Conservation (phyloP, 106 monocot genomes). For the Cymbidium sinense region DNA sequence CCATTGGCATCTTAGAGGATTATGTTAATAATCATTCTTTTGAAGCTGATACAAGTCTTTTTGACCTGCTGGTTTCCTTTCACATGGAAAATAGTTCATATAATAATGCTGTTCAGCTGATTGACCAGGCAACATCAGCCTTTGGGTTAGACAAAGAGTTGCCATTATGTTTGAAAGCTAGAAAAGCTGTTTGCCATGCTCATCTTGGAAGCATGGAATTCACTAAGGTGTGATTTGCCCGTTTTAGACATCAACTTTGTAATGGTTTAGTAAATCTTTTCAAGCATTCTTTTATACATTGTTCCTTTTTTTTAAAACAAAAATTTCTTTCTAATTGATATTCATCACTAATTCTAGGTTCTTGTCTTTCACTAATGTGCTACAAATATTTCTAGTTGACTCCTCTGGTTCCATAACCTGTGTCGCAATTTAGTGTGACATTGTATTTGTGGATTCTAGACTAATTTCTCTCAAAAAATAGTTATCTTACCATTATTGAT, state of each 20-base stretch:
- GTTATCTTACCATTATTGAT: background rate
- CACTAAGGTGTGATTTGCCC: constrained; percentile 47
- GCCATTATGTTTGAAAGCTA: constrained; percentile 39
- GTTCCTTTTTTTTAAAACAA: background rate
- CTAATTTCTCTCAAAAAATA: background rate
- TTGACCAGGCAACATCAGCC: constrained; percentile 27
- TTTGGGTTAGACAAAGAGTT: constrained; percentile 23
- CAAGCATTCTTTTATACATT: background rate
- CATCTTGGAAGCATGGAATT: constrained; percentile 69
- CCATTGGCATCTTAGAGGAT: constrained; percentile 56
- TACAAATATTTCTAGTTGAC: background rate
- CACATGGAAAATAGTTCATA: constrained; percentile 50
- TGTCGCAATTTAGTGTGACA: background rate
- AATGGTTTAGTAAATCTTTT: background rate
- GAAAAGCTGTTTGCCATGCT: constrained; percentile 64
- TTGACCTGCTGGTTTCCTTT: constrained; percentile 50
- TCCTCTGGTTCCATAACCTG: background rate
- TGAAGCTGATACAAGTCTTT: constrained; percentile 28
- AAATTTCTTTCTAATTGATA: background rate
- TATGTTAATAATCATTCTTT: constrained; percentile 35
- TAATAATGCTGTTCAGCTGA: constrained; percentile 53
- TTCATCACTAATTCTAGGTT: background rate
- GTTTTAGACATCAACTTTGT: constrained; percentile 1
- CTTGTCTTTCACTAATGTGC: background rate
- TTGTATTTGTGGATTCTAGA: background rate